A percentile compares a stretch with the other conserved stretches of the same genome.
Conservation (phyloP, 1,139 yeast species). For the Suhomyces panamericanus region DNA sequence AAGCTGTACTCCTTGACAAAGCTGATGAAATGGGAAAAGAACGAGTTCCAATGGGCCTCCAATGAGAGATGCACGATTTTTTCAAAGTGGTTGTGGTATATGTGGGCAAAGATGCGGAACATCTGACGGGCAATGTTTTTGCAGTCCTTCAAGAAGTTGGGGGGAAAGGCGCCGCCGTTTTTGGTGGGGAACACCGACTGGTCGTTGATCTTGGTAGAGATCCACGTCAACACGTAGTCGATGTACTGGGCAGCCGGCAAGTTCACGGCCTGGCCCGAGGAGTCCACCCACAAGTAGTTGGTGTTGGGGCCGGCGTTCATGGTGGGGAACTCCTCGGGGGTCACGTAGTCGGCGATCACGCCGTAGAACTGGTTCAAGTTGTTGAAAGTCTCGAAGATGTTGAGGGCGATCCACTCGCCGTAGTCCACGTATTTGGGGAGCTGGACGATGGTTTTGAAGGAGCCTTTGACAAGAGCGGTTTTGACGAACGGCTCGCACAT, state of each 20-base stretch:
- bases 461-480: slow-evolving; percentile 95
- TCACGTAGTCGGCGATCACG: slow-evolving; percentile 81
- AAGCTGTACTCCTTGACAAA: slow-evolving; percentile 82
- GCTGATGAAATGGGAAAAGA: slow-evolving; percentile 92
- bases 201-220: slow-evolving; percentile 81
- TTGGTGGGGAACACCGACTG: slow-evolving; percentile 90
- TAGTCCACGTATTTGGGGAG: slow-evolving; percentile 91
- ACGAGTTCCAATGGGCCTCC: slow-evolving; percentile 98
- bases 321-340: slow-evolving; percentile 85
- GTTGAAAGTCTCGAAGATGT: slow-evolving; percentile 85
- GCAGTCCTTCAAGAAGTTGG: slow-evolving; percentile 76
- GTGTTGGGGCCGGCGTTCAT: slow-evolving; percentile 96
- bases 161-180: slow-evolving; percentile 91
- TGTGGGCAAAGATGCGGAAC: slow-evolving; percentile 96
- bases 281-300: slow-evolving; percentile 89
- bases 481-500: slow-evolving; percentile 91
- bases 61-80: slow-evolving; percentile 83
- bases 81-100: slow-evolving; percentile 92
- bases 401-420: slow-evolving; percentile 94
- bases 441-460: slow-evolving; percentile 92
- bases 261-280: slow-evolving; percentile 72
- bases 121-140: slow-evolving; percentile 87
- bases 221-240: slow-evolving; percentile 90
- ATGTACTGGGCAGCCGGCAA: slow-evolving; percentile 93
- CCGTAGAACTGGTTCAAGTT: slow-evolving; percentile 87